Conservation (phyloP, 1,139 yeast genomes). For the Diutina pseudorugosa region DNA sequence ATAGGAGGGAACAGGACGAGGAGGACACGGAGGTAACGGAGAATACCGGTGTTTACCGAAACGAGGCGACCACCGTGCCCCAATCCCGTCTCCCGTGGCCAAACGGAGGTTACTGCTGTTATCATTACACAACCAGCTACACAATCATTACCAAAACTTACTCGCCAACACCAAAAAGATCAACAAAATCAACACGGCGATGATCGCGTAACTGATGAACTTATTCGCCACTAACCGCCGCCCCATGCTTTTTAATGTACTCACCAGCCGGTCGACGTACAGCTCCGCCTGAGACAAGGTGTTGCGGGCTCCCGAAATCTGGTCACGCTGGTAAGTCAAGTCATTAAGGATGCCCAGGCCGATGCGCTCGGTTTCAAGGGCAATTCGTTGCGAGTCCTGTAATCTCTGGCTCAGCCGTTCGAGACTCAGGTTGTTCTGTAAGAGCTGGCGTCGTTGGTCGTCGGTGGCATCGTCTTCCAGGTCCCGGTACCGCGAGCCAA, state of each 20-base stretch:
- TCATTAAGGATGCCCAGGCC: constrained; percentile 90
- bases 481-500: constrained; percentile 39
- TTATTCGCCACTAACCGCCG: constrained; percentile 92
- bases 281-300: constrained; percentile 85
- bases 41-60: background rate
- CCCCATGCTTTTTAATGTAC: constrained; percentile 85
- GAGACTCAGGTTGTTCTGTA: constrained; percentile 68
- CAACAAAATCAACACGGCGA: constrained; percentile 72
- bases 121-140: background rate
- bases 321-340: constrained; percentile 87
- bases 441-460: constrained; percentile 70
- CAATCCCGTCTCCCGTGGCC: too few species aligned
- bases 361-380: constrained; percentile 81
- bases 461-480: constrained; percentile 33
- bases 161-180: constrained; percentile 79
- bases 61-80: background rate
- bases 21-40: background rate
- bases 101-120: too few species aligned
- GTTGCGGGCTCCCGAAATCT: constrained; percentile 70
- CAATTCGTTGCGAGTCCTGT: constrained; percentile 79
- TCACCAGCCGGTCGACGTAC: constrained; percentile 80
- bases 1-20: background rate
- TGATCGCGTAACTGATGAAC: constrained; percentile 88
- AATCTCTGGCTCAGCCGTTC: constrained; percentile 78
- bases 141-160: constrained; percentile 53